Base-by-base conservation (phyloP, 2,329 filamentous ascomycete species). In the Neopestalotiopsis clavispora region DNA sequence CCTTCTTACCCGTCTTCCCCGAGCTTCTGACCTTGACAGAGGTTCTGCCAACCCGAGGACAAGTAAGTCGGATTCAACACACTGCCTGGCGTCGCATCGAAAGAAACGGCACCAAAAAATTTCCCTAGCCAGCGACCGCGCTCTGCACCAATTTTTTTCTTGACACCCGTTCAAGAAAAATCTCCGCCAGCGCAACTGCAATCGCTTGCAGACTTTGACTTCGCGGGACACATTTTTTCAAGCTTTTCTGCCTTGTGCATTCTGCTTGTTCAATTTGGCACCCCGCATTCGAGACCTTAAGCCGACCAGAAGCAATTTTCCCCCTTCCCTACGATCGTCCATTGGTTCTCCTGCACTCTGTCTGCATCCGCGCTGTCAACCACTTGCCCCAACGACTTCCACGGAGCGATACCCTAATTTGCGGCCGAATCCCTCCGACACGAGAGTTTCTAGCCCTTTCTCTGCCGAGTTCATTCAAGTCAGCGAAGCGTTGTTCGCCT, bases 251-350 rank as follows among this genome's bases (percentile, higher is more conserved):
- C 56, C 23, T 45, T 42, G 52, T 67, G 56, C 65, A 67, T 67
- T 42, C 17, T 38, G 64, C 64, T 66, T 58, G 38, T 65, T 65
- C 14, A 28, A n/a, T 42, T 67, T 40, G 17, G 56, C 56, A 56
- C 65, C 65, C 65, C 65, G 65, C 65, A 67, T 23, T 49, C 40
- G n/a, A 61, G 59, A 32, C 65, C 32, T 59, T 60, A 32, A 42
- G 56, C 65, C 52, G 56, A 52, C 65, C 17, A 67, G 52, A 66
- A 66, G 32, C 52, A 60, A 59, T 59, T 67, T 67, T 67, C 40
- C 40, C 34, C 28, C 23, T 65, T 23, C 45, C 23, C 38, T 64
- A 17, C 34, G 20, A 30, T 64, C 45, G 30, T 13, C 23, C 32
- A 60, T 67, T 67, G 65, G 65, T 49, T 23, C 30, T 49, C 34